Percentiles rank a stretch among this genome's conserved stretches.
Conservation (phyloP, 306 rosid genomes). For the Trichosanthes cucumerina region DNA sequence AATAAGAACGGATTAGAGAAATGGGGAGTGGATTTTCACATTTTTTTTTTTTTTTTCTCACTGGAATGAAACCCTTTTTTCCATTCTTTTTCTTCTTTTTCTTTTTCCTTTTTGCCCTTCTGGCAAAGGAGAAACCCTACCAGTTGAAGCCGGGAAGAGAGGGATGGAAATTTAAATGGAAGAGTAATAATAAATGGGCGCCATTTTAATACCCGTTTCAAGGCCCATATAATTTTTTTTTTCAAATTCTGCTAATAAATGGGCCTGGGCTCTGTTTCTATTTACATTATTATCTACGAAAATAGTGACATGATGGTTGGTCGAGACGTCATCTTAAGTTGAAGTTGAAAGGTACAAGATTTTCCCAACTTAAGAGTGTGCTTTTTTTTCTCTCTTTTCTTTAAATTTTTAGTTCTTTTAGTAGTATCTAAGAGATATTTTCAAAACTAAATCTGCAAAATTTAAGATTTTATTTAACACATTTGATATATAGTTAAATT, state of each 20-base stretch:
- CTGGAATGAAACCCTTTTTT: background rate
- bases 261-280: background rate
- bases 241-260: background rate
- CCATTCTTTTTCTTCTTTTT: background rate
- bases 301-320: no score
- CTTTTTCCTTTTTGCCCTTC: background rate
- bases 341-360: no score
- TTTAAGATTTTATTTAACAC: no score
- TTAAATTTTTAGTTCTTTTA: no score
- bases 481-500: no score
- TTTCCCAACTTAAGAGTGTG: no score
- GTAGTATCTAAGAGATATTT: no score
- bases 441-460: no score
- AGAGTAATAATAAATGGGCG: constrained; percentile 2
- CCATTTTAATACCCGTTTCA: background rate
- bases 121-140: constrained; percentile 7
- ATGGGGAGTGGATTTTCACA: background rate
- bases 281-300: background rate
- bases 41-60: background rate
- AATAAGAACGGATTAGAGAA: background rate
- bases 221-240: background rate
- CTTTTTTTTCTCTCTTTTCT: no score
- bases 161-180: background rate
- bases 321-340: no score
- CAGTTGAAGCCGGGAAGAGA: background rate